phyloP scores from a whole-genome alignment of 2,329 filamentous ascomycete species.

The Colletotrichum trifolii region DNA sequence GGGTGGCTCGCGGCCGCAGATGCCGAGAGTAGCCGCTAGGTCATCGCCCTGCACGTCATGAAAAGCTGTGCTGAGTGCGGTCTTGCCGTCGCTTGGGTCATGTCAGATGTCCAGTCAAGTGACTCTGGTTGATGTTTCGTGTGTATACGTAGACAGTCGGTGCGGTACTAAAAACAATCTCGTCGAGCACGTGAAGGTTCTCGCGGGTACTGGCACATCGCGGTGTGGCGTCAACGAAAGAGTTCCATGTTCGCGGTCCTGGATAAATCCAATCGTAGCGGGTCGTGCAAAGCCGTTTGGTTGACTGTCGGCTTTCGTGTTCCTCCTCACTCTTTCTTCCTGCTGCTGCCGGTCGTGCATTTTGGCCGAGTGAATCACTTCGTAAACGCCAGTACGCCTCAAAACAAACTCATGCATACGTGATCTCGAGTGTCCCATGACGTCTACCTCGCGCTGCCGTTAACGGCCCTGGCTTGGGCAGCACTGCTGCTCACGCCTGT shows the following conservation, averaged over 20 bases:
- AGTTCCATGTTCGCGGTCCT: neutral
- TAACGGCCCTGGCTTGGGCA: constrained; percentile 20
- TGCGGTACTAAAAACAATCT: constrained; percentile 2
- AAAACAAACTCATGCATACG: constrained; percentile 7
- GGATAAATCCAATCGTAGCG: too few relatives aligned
- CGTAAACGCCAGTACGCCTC: neutral
- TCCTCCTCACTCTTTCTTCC: too few relatives aligned
- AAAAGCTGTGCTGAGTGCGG: neutral
- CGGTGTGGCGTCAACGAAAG: too few relatives aligned
- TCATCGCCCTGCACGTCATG: neutral
- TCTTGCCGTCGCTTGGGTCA: neutral
- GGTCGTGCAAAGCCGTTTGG: too few relatives aligned
- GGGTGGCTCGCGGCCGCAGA: neutral
- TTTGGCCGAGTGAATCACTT: constrained; percentile 4
- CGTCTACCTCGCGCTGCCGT: constrained; percentile 17
- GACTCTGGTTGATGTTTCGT: constrained; percentile 6
- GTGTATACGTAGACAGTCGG: neutral
- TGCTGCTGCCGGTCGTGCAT: too few relatives aligned
- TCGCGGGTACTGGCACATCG: too few relatives aligned
- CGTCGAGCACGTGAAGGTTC: neutral
- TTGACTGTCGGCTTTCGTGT: too few relatives aligned
- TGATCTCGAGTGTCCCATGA: neutral
- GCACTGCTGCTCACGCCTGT: constrained; percentile 26
- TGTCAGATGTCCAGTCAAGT: neutral
- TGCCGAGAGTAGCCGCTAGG: too few relatives aligned